phyloP scores from a whole-genome alignment of 192 early-diverging fungal genomes.

The Gaertneriomyces sp. region DNA sequence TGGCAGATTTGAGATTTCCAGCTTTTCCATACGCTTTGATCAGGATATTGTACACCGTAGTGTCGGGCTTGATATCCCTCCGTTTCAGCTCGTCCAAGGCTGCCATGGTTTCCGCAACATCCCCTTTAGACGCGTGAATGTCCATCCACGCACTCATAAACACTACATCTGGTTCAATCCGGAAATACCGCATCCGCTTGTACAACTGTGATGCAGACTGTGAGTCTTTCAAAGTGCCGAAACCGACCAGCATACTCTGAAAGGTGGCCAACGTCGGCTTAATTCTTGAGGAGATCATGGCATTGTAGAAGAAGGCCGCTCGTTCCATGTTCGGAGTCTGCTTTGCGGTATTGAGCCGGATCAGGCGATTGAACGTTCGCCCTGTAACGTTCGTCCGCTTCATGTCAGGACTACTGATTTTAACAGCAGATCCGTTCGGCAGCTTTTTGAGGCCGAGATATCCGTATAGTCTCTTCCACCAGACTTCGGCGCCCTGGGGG shows the following conservation, averaged over 20 bases:
- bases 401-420: neutral
- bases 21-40: slow-evolving; percentile 21
- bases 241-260: slow-evolving; percentile 8
- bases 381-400: neutral
- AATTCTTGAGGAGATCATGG: slow-evolving; percentile 1
- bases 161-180: slow-evolving; percentile 11
- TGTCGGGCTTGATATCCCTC: slow-evolving; percentile 19
- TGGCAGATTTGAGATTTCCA: neutral
- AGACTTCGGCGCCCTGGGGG: neutral
- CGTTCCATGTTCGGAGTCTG: neutral
- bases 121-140: slow-evolving; percentile 7
- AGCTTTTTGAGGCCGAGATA: neutral
- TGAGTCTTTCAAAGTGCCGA: neutral
- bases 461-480: neutral
- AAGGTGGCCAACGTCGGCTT: slow-evolving; percentile 11
- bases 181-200: slow-evolving; percentile 8
- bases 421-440: neutral
- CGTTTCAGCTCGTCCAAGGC: neutral
- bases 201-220: neutral
- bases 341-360: neutral
- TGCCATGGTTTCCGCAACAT: neutral
- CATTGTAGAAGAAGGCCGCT: slow-evolving; percentile 16
- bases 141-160: slow-evolving; percentile 10
- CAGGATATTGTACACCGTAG: slow-evolving; percentile 19
- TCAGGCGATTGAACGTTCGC: slow-evolving; percentile 9